A percentile compares a stretch with the other conserved stretches of the same genome.
phyloP scores from a whole-genome alignment of 2,329 filamentous ascomycete species.

The Colletotrichum aenigma region DNA sequence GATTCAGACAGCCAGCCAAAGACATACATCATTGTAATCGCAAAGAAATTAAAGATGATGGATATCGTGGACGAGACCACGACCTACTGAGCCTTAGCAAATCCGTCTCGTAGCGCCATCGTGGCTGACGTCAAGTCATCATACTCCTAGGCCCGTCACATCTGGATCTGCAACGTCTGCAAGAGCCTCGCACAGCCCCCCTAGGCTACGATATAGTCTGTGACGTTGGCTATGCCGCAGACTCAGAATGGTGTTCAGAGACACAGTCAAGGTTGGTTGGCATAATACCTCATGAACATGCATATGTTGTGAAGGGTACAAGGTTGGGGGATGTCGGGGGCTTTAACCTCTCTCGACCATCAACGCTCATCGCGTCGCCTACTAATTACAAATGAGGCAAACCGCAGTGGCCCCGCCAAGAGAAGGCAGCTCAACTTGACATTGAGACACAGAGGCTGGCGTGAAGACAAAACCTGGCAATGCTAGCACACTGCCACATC shows the following conservation, averaged over 20 bases:
- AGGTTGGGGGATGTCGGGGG: rapidly evolving
- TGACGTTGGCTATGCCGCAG: neutral
- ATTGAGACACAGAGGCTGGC: neutral
- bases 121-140: neutral
- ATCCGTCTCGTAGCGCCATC: neutral
- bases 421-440: neutral
- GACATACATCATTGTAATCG: neutral
- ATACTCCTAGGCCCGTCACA: neutral
- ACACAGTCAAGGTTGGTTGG: rapidly evolving
- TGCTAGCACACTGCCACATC: neutral
- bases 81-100: neutral
- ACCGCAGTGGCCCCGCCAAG: rapidly evolving
- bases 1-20: neutral
- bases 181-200: neutral
- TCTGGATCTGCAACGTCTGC: neutral
- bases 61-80: neutral
- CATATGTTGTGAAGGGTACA: rapidly evolving
- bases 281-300: rapidly evolving
- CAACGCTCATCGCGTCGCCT: neutral
- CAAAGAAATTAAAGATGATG: neutral
- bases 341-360: rapidly evolving
- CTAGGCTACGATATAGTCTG: neutral
- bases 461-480: neutral
- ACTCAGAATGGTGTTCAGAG: neutral
- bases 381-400: neutral